Evolutionary conservation across 1,284 basidiomycete species (phyloP).

Genomic region (Cryptococcus neoformans): DNA sequence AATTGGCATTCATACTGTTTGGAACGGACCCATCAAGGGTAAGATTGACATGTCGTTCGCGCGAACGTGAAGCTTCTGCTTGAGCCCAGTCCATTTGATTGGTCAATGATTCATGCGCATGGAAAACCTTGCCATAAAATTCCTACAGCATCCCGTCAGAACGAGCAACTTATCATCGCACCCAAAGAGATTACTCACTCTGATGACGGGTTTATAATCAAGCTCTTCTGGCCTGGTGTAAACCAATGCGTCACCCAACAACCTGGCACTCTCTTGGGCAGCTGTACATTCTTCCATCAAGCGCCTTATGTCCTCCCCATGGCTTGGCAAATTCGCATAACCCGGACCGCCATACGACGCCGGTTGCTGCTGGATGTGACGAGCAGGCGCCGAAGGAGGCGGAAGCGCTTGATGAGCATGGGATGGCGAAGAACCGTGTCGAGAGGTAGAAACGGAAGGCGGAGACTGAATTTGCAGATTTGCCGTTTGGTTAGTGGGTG

Average conservation of each 20-base stretch:
- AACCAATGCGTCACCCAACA: conserved; percentile 37
- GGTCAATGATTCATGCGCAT: conserved; percentile 45
- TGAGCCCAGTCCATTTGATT: conserved; percentile 52
- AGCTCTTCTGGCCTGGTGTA: conserved; percentile 37
- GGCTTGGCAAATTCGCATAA: conserved; percentile 34
- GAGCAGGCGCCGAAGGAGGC: conserved; percentile 1
- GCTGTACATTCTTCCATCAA: conserved; percentile 39
- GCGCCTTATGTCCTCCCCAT: conserved; percentile 36
- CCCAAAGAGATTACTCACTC: conserved; percentile 14
- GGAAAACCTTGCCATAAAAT: conserved; percentile 47
- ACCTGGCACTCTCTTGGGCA: conserved; percentile 37
- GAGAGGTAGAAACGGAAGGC: conserved; percentile 6
- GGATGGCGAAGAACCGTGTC: conserved; percentile 12
- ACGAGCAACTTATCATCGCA: neutral
- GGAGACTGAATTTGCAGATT: conserved; percentile 10
- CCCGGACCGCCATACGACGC: conserved; percentile 17
- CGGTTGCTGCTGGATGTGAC: conserved; percentile 5
- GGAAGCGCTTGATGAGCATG: conserved; percentile 5
- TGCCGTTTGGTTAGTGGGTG: conserved; percentile 4
- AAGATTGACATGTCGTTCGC: conserved; percentile 21
- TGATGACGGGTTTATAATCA: conserved; percentile 32
- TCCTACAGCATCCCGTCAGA: conserved; percentile 26
- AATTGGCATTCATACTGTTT: neutral
- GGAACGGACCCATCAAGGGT: conserved; percentile 9
- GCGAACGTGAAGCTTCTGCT: conserved; percentile 46